A percentile compares a stretch with the other conserved stretches of the same genome.
Conservation (phyloP, 2,329 filamentous ascomycete species). For the Penicillium sp. region DNA sequence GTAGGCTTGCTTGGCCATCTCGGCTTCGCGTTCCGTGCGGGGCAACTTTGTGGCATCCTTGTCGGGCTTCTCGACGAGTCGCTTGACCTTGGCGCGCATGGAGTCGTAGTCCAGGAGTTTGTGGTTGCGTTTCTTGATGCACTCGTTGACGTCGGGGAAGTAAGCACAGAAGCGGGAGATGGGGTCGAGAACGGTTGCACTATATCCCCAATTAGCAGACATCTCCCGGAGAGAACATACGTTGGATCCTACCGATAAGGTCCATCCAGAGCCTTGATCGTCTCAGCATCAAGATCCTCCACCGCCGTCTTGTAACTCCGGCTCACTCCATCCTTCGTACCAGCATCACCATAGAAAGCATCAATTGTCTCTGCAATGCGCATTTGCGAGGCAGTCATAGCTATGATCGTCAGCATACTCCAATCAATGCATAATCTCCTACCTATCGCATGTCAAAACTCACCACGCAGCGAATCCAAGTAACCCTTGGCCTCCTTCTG, state of each 20-base stretch:
- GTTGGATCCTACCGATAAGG: conserved; percentile 69
- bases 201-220: conserved; percentile 29
- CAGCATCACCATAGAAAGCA: conserved; percentile 96
- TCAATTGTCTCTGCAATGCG: conserved; percentile 98
- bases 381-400: conserved; percentile 99
- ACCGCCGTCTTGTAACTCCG: conserved; percentile 98
- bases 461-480: conserved; percentile 87
- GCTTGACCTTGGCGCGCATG: conserved; percentile 93
- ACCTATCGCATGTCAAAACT: conserved; percentile 17
- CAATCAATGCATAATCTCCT: neutral
- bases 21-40: conserved; percentile 91
- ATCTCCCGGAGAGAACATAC: neutral
- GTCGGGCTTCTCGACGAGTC: conserved; percentile 95
- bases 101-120: conserved; percentile 98
- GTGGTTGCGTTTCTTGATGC: conserved; percentile 98
- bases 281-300: conserved; percentile 95
- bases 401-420: conserved; percentile 45
- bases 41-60: conserved; percentile 97
- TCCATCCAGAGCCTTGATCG: conserved; percentile 95
- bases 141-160: conserved; percentile 98
- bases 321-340: conserved; percentile 90
- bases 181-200: conserved; percentile 89
- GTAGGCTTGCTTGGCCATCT: conserved; percentile 89
- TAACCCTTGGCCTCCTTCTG: conserved; percentile 99
- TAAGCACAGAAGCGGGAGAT: conserved; percentile 96